Evolutionary conservation across 129 eudicot species (phyloP).

Genomic region (Centella asiatica): DNA sequence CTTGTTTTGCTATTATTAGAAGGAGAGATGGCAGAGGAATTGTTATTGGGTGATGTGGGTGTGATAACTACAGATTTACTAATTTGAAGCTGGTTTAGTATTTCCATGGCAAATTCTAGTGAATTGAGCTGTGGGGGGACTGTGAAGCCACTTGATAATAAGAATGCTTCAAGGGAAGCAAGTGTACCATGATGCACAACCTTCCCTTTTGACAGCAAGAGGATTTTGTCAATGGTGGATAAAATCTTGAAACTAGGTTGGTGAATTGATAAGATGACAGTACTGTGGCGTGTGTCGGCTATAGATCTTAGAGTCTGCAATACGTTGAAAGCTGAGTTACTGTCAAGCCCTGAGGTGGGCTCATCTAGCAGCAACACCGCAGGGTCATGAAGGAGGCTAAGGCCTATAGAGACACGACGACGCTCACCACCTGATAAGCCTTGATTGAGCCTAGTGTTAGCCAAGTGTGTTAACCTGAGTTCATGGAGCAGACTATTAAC

Average conservation of each 20-base stretch:
- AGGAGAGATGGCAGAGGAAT: constrained; percentile 3
- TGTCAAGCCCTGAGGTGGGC: constrained; percentile 93
- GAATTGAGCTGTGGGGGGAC: constrained; percentile 90
- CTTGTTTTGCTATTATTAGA: not conserved
- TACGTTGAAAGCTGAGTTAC: constrained; percentile 72
- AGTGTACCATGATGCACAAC: constrained; percentile 79
- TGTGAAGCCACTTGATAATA: constrained; percentile 47
- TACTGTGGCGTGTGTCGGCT: constrained; percentile 46
- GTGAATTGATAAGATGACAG: constrained; percentile 72
- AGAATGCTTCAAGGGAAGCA: constrained; percentile 40
- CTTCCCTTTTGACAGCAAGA: constrained; percentile 59
- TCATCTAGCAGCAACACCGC: constrained; percentile 80
- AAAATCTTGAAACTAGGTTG: constrained; percentile 95
- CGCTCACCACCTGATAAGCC: constrained; percentile 83
- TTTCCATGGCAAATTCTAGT: constrained; percentile 92
- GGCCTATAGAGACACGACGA: constrained; percentile 79
- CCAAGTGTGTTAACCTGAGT: constrained; percentile 53
- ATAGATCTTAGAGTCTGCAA: constrained; percentile 70
- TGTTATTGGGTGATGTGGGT: constrained; percentile 6
- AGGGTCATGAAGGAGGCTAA: constrained; percentile 79
- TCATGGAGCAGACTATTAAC: constrained; percentile 51
- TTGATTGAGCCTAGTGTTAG: constrained; percentile 38
- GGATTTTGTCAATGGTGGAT: constrained; percentile 54
- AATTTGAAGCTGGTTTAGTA: constrained; percentile 45
- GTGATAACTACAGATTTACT: constrained; percentile 9